Conservation (phyloP, 163 green algal genomes). For the Prototheca cutis region DNA sequence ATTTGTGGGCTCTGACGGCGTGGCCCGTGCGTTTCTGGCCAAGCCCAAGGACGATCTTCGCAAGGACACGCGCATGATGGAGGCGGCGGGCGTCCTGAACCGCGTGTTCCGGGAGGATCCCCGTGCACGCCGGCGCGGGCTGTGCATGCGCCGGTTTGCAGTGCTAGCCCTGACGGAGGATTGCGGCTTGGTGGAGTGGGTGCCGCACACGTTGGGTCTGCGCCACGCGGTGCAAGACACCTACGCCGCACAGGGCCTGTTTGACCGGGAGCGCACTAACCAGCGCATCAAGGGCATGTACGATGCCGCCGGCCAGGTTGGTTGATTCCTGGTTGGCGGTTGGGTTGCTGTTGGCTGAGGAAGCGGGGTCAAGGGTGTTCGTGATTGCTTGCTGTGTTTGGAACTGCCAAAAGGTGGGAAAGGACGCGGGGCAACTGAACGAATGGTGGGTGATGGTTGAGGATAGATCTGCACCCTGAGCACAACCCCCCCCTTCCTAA, state of each 20-base stretch:
- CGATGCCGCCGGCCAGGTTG: conserved; percentile 17
- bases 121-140: conserved; percentile 46
- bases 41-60: conserved; percentile 92
- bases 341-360: too few species aligned
- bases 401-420: too few species aligned
- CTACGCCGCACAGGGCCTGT: conserved; percentile 46
- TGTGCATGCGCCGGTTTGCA: conserved; percentile 64
- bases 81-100: conserved; percentile 79
- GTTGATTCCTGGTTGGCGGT: too few species aligned
- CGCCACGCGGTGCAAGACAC: conserved; percentile 48
- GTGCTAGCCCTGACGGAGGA: conserved; percentile 90
- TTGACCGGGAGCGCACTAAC: conserved; percentile 32
- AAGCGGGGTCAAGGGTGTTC: too few species aligned
- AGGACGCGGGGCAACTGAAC: too few species aligned
- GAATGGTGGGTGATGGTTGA: too few species aligned
- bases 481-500: neutral
- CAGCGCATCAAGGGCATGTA: conserved; percentile 49
- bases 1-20: conserved; percentile 66
- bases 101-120: conserved; percentile 60
- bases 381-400: too few species aligned
- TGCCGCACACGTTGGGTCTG: conserved; percentile 59
- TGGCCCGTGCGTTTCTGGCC: conserved; percentile 71
- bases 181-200: conserved; percentile 91
- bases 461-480: too few species aligned
- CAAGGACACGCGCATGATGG: conserved; percentile 95